Conservation (phyloP, 306 rosid genomes). For the Vigna trinervia region DNA sequence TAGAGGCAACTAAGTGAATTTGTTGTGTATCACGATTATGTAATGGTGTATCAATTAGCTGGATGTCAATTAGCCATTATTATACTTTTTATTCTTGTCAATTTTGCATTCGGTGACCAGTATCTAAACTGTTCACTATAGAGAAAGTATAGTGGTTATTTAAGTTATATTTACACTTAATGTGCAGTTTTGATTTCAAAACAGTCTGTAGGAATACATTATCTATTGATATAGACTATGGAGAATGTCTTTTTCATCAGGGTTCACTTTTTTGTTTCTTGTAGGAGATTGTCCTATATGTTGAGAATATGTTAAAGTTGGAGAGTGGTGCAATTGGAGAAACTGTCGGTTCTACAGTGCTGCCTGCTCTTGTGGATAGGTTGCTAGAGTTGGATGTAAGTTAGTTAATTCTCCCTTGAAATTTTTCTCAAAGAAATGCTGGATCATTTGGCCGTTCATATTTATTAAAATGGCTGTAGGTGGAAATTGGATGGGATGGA, state of each 20-base stretch:
- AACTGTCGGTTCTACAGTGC: constrained; percentile 67
- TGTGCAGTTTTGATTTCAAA: not conserved
- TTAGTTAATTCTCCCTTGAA: constrained; percentile 12
- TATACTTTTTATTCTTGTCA: not conserved
- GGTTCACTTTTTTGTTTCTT: constrained; percentile 23
- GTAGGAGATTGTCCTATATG: constrained; percentile 70
- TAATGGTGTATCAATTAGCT: not conserved
- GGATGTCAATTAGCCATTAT: not conserved
- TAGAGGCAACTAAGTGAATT: not conserved
- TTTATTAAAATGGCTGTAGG: constrained; percentile 53
- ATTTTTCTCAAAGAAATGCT: constrained; percentile 1
- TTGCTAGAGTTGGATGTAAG: constrained; percentile 92
- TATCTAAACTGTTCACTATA: not conserved
- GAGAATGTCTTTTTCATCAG: not conserved
- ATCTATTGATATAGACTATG: not conserved
- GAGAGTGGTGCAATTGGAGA: constrained; percentile 79
- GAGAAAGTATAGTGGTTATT: no score
- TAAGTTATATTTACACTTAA: not conserved
- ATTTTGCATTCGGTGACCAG: not conserved
- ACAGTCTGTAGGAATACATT: not conserved
- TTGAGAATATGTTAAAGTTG: constrained; percentile 88
- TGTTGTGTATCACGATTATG: not conserved
- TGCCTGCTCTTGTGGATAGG: constrained; percentile 74
- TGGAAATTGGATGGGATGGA: constrained; percentile 83
- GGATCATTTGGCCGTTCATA: not conserved